A percentile compares a stretch with the other conserved stretches of the same genome.
Evolutionary conservation across 257 asterid genomes (phyloP).

Genomic region (Mentha longifolia): DNA sequence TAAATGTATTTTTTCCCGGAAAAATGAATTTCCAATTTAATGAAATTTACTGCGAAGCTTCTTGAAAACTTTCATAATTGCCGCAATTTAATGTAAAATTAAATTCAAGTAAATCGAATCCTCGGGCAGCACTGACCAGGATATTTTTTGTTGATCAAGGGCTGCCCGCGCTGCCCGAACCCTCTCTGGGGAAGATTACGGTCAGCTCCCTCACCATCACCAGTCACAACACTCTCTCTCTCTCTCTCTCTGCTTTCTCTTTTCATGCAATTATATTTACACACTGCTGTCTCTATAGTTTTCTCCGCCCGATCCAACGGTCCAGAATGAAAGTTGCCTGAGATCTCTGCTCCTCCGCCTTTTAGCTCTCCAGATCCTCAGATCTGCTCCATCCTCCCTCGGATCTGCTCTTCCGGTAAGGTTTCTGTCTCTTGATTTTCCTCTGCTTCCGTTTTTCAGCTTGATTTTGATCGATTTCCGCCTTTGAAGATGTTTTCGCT

Average conservation of each 20-base stretch:
- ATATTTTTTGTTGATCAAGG: conserved; percentile 32
- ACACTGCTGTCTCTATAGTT: conserved; percentile 37
- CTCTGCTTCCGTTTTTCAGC: neutral
- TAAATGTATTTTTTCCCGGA: neutral
- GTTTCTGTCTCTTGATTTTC: neutral
- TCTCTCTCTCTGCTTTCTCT: conserved; percentile 26
- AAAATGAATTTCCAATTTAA: neutral
- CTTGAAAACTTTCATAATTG: neutral
- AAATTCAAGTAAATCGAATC: conserved; percentile 32
- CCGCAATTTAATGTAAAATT: neutral
- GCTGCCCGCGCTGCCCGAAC: conserved; percentile 58
- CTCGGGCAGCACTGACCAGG: conserved; percentile 37
- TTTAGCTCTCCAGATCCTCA: conserved; percentile 37
- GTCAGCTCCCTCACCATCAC: conserved; percentile 49
- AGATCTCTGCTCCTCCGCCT: conserved; percentile 38
- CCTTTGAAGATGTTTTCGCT: neutral
- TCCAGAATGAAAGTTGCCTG: conserved; percentile 44
- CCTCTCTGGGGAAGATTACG: conserved; percentile 43
- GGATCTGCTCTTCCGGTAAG: conserved; percentile 53
- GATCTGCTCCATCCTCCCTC: conserved; percentile 44
- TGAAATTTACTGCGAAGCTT: neutral
- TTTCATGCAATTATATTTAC: conserved; percentile 33
- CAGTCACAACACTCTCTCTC: conserved; percentile 18
- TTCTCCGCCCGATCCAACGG: conserved; percentile 61
- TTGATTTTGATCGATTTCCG: neutral